Evolutionary conservation across 345 rosid species (phyloP), one percentile per base, ranked within the genome.

Genomic region (Angophora floribunda): DNA sequence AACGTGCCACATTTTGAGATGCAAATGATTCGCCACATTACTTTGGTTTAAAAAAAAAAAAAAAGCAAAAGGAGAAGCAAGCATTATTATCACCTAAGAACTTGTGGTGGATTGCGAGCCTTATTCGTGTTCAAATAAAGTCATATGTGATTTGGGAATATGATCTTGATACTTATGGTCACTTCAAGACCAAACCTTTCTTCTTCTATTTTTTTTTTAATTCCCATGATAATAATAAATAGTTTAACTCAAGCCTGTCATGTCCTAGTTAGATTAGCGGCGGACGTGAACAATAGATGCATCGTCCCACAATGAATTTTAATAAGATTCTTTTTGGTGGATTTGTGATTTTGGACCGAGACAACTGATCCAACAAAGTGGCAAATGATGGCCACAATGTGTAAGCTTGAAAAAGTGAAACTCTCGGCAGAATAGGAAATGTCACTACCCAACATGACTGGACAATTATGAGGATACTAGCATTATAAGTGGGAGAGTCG

Each of bases 141-240:
- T 12, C 7, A 55, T 55, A 22, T 55, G 61, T 55, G 61, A 55
- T 55, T 55, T 55, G 12, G 28, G 61, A 55, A 55, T 55, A 22
- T 55, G 11, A 55, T 55, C 0, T 0, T 0, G 0, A 55, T 0
- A 0, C 57, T 17, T 22, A 22, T 57, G 63, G 0, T 57, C n/a
- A 57, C 63, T 24, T 57, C 63, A 21, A 22, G 61, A 22, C 61
- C 61, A 55, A 55, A 22, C 12, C 12, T 55, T 21, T 55, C 59
- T 55, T 4, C 2, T 8, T 3, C 8, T 55, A 19, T 0, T n/a
- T n/a, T n/a, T n/a, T n/a, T n/a, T n/a, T n/a, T n/a, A n/a, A n/a
- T 55, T 55, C 61, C 61, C 61, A 55, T 22, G 61, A 55, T 55
- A 4, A 28, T 22, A 22, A 55, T 9, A 55, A 55, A 55, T 55